Evolutionary conservation across 108 stramenopile genomes (phyloP).

Genomic region (Aurantiochytrium sp.): DNA sequence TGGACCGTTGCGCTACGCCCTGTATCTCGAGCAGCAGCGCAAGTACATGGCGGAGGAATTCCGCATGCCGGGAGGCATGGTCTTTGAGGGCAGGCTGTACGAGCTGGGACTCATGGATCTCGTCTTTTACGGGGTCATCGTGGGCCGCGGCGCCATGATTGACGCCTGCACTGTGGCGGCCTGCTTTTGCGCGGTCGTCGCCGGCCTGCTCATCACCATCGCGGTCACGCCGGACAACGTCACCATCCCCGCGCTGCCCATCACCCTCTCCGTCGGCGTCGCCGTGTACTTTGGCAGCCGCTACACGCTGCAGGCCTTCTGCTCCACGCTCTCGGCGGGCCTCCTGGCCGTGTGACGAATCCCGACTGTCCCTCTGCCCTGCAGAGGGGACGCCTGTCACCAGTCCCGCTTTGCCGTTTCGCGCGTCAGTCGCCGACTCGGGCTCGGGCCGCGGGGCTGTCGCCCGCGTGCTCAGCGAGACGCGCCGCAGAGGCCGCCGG

Average conservation of each 20-base stretch:
- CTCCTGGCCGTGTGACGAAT: background rate
- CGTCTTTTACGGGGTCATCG: constrained; percentile 17
- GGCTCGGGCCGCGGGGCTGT: too few relatives aligned
- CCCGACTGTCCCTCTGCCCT: background rate
- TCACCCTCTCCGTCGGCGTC: background rate
- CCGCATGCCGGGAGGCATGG: background rate
- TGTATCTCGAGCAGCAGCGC: background rate
- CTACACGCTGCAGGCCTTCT: background rate
- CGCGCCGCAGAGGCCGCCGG: too few relatives aligned
- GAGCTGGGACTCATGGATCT: constrained; percentile 15
- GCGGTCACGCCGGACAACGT: background rate
- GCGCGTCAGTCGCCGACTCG: too few relatives aligned
- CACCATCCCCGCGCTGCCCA: constrained; percentile 19
- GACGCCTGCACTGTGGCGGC: background rate
- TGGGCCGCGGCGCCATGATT: background rate
- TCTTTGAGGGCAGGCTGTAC: background rate
- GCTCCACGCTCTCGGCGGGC: background rate
- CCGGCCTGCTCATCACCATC: background rate
- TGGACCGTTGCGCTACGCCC: background rate
- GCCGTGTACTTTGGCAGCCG: background rate
- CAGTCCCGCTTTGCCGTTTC: too few relatives aligned
- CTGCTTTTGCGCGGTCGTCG: background rate
- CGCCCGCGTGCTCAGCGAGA: too few relatives aligned
- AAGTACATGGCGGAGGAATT: background rate
- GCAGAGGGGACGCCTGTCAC: too few relatives aligned